Evolutionary conservation across 768 basidiomycete genomes (phyloP).

Genomic region (Suillus brevipes): DNA sequence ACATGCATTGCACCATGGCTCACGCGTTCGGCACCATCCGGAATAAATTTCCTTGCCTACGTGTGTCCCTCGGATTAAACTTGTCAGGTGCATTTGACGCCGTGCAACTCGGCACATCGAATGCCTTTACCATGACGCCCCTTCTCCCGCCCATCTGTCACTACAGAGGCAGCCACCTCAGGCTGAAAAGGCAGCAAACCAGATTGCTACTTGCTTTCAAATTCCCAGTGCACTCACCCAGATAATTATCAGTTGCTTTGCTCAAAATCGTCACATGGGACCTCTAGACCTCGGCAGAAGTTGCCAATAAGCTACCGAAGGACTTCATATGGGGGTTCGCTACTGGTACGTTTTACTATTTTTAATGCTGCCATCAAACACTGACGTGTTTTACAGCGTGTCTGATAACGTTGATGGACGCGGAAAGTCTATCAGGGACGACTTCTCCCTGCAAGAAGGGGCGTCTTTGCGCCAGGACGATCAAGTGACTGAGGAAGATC

Average conservation of each 20-base stretch:
- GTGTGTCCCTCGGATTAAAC: background rate
- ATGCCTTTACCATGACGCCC: constrained; percentile 1
- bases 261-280: constrained; percentile 34
- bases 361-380: background rate
- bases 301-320: constrained; percentile 45
- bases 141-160: background rate
- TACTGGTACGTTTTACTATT: constrained; percentile 46
- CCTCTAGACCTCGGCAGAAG: constrained; percentile 30
- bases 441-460: constrained; percentile 50
- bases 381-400: constrained; percentile 42
- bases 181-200: background rate
- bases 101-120: background rate
- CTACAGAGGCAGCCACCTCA: background rate
- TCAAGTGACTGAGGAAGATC: constrained; percentile 63
- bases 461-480: constrained; percentile 70
- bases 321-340: constrained; percentile 74
- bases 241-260: constrained; percentile 48
- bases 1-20: background rate
- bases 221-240: constrained; percentile 30
- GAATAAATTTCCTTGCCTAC: background rate
- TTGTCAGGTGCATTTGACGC: background rate
- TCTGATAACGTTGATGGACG: constrained; percentile 57
- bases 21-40: background rate
- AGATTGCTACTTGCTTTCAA: background rate
- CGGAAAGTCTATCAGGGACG: constrained; percentile 75